Evolutionary conservation across 768 basidiomycete species (phyloP).

Genomic region (Erythrobasidium yunnanense): DNA sequence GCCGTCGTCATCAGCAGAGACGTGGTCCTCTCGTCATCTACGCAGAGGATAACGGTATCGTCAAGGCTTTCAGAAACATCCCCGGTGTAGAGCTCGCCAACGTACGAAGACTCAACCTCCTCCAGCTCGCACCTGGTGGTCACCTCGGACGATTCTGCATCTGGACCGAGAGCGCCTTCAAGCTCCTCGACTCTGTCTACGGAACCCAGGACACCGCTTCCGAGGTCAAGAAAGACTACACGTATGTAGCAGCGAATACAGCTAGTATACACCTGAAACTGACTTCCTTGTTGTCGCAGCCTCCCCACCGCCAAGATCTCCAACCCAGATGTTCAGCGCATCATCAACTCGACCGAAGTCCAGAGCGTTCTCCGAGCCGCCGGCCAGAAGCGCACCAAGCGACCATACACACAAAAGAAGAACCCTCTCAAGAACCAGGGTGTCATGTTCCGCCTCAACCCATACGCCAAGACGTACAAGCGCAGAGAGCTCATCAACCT

Average conservation of each 20-base stretch:
- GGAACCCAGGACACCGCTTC: conserved; percentile 88
- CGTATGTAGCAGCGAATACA: conserved; percentile 47
- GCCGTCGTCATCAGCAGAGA: conserved; percentile 90
- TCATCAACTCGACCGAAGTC: conserved; percentile 98
- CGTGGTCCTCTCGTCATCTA: conserved; percentile 95
- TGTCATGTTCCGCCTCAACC: conserved; percentile 70
- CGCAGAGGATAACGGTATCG: conserved; percentile 92
- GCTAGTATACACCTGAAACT: background rate
- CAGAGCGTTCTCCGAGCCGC: conserved; percentile 91
- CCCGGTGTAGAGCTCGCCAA: conserved; percentile 96
- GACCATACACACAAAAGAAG: conserved; percentile 98
- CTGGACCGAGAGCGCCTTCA: conserved; percentile 95
- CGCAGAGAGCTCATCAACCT: conserved; percentile 58
- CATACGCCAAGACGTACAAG: conserved; percentile 89
- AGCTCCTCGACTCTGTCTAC: conserved; percentile 83
- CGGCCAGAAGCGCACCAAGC: conserved; percentile 70
- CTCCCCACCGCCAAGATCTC: conserved; percentile 91
- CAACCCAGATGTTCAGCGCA: conserved; percentile 90
- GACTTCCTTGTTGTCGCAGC: conserved; percentile 43
- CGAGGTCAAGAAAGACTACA: conserved; percentile 74
- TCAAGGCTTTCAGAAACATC: conserved; percentile 96
- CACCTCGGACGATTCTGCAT: conserved; percentile 98
- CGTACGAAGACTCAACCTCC: conserved; percentile 85
- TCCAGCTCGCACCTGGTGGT: conserved; percentile 98
- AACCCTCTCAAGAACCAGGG: conserved; percentile 46